Evolutionary conservation across 1,284 basidiomycete species (phyloP).

Genomic region (Trichosporon inkin): DNA sequence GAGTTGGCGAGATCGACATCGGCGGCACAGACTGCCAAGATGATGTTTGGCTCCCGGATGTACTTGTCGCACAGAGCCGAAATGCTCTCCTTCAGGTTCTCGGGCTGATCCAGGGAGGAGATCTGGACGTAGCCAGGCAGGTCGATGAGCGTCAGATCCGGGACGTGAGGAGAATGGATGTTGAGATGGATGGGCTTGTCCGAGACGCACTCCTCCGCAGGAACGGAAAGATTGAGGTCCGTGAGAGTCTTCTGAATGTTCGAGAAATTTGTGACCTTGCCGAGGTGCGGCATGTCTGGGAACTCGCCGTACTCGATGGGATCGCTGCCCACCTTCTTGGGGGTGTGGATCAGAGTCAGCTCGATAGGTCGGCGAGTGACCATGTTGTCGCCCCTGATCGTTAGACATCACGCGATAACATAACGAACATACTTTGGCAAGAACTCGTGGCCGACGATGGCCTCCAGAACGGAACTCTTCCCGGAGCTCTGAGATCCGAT

Average conservation of each 20-base stretch:
- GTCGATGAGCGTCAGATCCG: constrained; percentile 95
- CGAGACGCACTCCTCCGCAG: constrained; percentile 81
- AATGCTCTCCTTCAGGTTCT: constrained; percentile 90
- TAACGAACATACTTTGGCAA: constrained; percentile 76
- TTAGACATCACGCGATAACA: neutral
- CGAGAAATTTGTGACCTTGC: constrained; percentile 82
- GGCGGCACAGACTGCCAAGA: constrained; percentile 94
- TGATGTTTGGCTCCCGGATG: constrained; percentile 95
- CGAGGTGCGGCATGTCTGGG: constrained; percentile 63
- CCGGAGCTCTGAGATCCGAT: constrained; percentile 97
- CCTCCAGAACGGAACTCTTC: constrained; percentile 94
- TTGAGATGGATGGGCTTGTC: constrained; percentile 93
- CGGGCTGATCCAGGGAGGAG: constrained; percentile 90
- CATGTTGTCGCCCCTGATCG: constrained; percentile 90
- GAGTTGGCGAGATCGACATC: constrained; percentile 99
- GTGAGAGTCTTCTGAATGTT: constrained; percentile 88
- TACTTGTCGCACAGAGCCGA: constrained; percentile 86
- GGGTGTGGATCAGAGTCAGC: constrained; percentile 90
- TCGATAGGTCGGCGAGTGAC: constrained; percentile 97
- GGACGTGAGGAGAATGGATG: constrained; percentile 92
- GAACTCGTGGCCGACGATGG: constrained; percentile 97
- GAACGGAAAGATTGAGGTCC: constrained; percentile 91
- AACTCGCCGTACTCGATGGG: constrained; percentile 89
- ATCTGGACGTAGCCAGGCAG: constrained; percentile 97
- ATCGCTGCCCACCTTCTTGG: constrained; percentile 56